Conservation (phyloP, 768 basidiomycete species). For the Mycena crocata region DNA sequence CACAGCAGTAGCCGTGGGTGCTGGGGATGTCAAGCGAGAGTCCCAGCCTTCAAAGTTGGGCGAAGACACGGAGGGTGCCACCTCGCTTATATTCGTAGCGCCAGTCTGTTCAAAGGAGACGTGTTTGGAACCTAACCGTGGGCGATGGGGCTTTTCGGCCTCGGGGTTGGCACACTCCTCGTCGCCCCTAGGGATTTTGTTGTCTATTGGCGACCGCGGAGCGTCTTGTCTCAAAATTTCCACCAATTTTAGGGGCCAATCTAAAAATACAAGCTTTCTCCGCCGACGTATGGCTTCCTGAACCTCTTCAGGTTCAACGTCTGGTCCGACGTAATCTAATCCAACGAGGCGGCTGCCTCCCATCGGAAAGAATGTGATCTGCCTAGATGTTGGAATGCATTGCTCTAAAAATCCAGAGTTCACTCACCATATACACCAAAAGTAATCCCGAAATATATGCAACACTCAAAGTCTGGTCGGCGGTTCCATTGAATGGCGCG, state of each 20-base stretch:
- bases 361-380: slow-evolving; percentile 75
- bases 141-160: slow-evolving; percentile 20
- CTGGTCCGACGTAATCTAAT: slow-evolving; percentile 75
- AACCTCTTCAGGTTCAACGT: slow-evolving; percentile 68
- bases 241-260: slow-evolving; percentile 6
- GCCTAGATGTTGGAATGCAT: background rate
- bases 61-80: background rate
- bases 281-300: slow-evolving; percentile 52
- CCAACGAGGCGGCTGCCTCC: slow-evolving; percentile 67
- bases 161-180: slow-evolving; percentile 28
- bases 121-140: slow-evolving; percentile 2
- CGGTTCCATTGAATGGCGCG: slow-evolving; percentile 67
- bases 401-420: background rate
- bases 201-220: background rate
- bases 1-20: slow-evolving; percentile 14
- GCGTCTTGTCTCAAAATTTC: background rate
- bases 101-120: slow-evolving; percentile 10
- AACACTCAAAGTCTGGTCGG: slow-evolving; percentile 72
- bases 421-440: slow-evolving; percentile 67
- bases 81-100: background rate
- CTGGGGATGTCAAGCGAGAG: slow-evolving; percentile 14
- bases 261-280: slow-evolving; percentile 12
- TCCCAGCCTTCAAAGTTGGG: slow-evolving; percentile 7
- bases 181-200: background rate
- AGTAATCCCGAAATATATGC: slow-evolving; percentile 75